Base-by-base conservation (phyloP, 2,329 filamentous ascomycete genomes). In the Aspergillus sp. region DNA sequence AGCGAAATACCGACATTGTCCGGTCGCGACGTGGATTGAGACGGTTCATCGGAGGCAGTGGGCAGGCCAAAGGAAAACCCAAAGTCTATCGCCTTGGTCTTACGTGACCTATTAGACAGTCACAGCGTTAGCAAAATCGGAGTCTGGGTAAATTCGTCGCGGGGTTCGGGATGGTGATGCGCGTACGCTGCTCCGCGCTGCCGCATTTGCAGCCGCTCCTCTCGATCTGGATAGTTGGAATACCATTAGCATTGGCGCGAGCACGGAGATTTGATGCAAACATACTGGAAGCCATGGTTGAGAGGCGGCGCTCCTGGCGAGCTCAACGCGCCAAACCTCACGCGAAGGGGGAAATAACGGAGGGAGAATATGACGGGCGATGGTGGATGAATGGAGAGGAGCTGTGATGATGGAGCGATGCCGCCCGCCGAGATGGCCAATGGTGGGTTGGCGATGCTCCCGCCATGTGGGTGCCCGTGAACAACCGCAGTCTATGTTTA, bases 111-210 rank as follows among this genome's bases (percentile, higher is more conserved):
- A 65, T 56, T 54, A n/a, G 61, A 54, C 21, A 30, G 62, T 63
- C 51, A 59, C 41, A 38, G 38, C 47, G 21, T 63, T 62, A 77
- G 67, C 67, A 67, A 13, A 36, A 61, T 67, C 53, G 36, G 56
- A 65, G 38, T 13, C n/a, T 30, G 39, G 27, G 17, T 27, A 58
- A 53, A 23, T 59, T 13, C 25, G 21, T 67, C 66, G 69, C 67
- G 66, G 66, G 69, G 67, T 68, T 66, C 39, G 17, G 52, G 47
- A 60, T 49, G 59, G 57, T 62, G 62, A 51, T 52, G 66, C 69
- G 73, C 81, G 70, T 81, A 84, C 82, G 79, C 83, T 70, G 83
- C 82, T 71, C 83, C 83, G 69, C 83, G 83, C 73, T 83, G 80
- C 73, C 83, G 83, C 81, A 84, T 83, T 70, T 81, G 80, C 69